Conservation (phyloP, 371 early-diverging fungal genomes). For the Thermomucor indicae-seudaticae region DNA sequence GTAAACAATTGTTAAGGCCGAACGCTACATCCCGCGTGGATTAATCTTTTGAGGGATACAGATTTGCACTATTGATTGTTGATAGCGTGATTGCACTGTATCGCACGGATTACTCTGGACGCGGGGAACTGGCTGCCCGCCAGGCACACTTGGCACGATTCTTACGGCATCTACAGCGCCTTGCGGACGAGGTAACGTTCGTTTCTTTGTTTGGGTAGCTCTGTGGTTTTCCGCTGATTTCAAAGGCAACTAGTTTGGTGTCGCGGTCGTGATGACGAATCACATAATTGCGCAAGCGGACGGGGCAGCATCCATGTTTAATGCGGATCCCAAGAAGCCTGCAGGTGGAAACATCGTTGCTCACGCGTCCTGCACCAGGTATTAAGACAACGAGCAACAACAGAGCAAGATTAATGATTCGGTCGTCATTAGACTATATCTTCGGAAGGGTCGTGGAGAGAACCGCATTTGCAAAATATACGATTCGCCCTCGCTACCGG, state of each 20-base stretch:
- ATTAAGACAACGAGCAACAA: not conserved
- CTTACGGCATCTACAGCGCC: constrained; percentile 81
- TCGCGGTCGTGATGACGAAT: constrained; percentile 87
- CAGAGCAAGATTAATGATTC: not conserved
- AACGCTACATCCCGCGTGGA: not conserved
- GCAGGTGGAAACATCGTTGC: constrained; percentile 99
- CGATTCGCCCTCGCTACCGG: constrained; percentile 85
- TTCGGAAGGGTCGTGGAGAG: constrained; percentile 83
- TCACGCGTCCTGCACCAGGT: constrained; percentile 85
- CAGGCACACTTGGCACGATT: constrained; percentile 98
- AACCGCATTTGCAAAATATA: constrained; percentile 85
- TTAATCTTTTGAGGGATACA: not conserved
- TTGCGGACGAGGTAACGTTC: constrained; percentile 95
- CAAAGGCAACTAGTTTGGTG: constrained; percentile 24
- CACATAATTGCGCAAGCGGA: constrained; percentile 99
- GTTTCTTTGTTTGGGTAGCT: not conserved
- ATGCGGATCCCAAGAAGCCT: constrained; percentile 95
- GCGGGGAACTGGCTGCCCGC: constrained; percentile 97
- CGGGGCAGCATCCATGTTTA: constrained; percentile 88
- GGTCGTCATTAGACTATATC: constrained; percentile 49
- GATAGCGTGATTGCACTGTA: constrained; percentile 98
- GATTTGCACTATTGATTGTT: constrained; percentile 89
- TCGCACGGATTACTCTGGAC: constrained; percentile 97
- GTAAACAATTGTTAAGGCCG: constrained; percentile 1
- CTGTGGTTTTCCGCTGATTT: not conserved